Percentiles rank a stretch among this genome's conserved stretches.
These are phyloP conservation scores for Sugiyamaella chiloensis DNA, from an alignment of 805 yeast species.

Conservation along the genomic window DNA sequence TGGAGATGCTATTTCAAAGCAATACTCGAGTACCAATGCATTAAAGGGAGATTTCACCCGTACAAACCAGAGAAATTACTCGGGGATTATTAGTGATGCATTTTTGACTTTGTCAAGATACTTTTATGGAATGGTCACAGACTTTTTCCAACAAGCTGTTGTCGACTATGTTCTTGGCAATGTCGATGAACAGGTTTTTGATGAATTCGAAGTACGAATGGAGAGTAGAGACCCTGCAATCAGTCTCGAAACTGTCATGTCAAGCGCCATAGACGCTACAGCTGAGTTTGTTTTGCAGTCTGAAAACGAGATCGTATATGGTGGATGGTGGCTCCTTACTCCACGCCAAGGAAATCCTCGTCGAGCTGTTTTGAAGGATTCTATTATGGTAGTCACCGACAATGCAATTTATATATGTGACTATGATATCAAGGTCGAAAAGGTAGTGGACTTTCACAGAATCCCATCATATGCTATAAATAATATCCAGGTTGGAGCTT, in stretches of 20 bases:
- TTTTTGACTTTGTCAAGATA: conserved; percentile 42
- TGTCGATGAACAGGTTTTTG: conserved; percentile 36
- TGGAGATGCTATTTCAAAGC: conserved; percentile 63
- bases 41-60: conserved; percentile 49
- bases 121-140: conserved; percentile 44
- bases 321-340: conserved; percentile 37
- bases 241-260: conserved; percentile 29
- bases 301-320: conserved; percentile 28
- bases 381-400: conserved; percentile 30
- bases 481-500: conserved; percentile 25
- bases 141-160: conserved; percentile 44
- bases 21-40: conserved; percentile 58
- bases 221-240: conserved; percentile 27
- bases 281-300: conserved; percentile 23
- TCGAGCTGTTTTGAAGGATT: conserved; percentile 21
- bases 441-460: conserved; percentile 21
- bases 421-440: conserved; percentile 23
- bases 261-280: conserved; percentile 27
- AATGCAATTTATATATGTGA: conserved; percentile 27
- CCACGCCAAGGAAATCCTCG: conserved; percentile 21
- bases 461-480: conserved; percentile 12
- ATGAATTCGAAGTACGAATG: conserved; percentile 41
- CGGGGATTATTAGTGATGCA: conserved; percentile 44
- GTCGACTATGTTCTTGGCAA: conserved; percentile 43
- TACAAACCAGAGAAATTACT: conserved; percentile 40